Evolutionary conservation across 2,329 filamentous ascomycete genomes (phyloP).

Genomic region (Stagonosporopsis vannaccii): DNA sequence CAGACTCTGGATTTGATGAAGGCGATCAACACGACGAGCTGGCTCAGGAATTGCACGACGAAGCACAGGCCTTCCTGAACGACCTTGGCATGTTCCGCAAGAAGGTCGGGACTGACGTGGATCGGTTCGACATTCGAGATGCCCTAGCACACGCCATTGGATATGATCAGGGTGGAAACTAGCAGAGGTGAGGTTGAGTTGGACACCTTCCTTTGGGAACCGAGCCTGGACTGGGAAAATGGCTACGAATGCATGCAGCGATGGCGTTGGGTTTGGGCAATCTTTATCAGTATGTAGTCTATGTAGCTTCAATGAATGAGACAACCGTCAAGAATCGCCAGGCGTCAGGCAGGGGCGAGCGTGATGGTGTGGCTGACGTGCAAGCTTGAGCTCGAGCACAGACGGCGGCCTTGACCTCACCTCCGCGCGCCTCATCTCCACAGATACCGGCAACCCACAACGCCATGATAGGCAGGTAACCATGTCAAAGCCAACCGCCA

Average conservation of each 20-base stretch:
- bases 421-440: conserved; percentile 10
- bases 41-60: conserved; percentile 74
- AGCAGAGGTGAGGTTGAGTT: not conserved
- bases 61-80: conserved; percentile 82
- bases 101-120: conserved; percentile 85
- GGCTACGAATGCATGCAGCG: conserved; percentile 43
- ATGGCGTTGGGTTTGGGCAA: conserved; percentile 32
- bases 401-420: conserved; percentile 20
- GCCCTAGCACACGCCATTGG: conserved; percentile 25
- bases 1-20: conserved; percentile 65
- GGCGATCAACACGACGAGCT: conserved; percentile 61
- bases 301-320: conserved; percentile 9
- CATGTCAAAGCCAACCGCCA: conserved; percentile 73
- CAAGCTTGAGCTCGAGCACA: conserved; percentile 21
- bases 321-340: not conserved
- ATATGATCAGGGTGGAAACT: conserved; percentile 14
- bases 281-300: conserved; percentile 10
- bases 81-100: conserved; percentile 82
- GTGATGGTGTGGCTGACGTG: conserved; percentile 8
- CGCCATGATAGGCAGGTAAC: conserved; percentile 28
- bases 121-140: conserved; percentile 60
- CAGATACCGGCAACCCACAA: not conserved
- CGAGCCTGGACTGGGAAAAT: not conserved
- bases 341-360: not conserved
- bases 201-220: conserved; percentile 1